Percentiles rank a stretch among this genome's conserved stretches.
These are phyloP conservation scores for Tuber melanosporum DNA, from an alignment of 495 filamentous ascomycete species.

Conservation along the genomic window DNA sequence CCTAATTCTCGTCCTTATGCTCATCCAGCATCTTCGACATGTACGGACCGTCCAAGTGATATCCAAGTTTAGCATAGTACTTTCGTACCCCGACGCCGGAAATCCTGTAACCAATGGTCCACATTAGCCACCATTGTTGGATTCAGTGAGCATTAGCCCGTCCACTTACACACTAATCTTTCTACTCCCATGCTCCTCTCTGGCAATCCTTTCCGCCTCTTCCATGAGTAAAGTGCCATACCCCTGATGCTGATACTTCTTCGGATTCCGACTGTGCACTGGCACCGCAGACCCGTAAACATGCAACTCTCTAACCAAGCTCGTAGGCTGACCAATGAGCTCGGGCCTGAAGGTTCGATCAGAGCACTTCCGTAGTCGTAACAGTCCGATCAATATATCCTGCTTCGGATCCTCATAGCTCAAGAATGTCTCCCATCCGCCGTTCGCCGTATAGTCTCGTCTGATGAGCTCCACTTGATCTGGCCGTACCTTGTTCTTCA, in stretches of 20 bases:
- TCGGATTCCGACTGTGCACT: conserved; percentile 82
- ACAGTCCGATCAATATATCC: conserved; percentile 88
- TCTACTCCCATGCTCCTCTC: conserved; percentile 81
- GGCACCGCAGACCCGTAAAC: conserved; percentile 95
- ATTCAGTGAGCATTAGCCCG: background rate
- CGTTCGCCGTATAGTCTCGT: conserved; percentile 88
- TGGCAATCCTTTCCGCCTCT: conserved; percentile 89
- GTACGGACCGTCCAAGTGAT: conserved; percentile 82
- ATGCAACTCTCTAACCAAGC: conserved; percentile 87
- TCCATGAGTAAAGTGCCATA: conserved; percentile 97
- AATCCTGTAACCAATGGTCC: conserved; percentile 48
- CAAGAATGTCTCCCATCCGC: conserved; percentile 96
- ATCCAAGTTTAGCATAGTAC: conserved; percentile 89
- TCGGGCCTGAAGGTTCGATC: conserved; percentile 83
- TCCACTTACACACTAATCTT: conserved; percentile 71
- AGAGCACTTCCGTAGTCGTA: conserved; percentile 85
- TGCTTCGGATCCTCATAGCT: conserved; percentile 98
- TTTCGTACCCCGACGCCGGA: conserved; percentile 88
- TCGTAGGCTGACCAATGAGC: conserved; percentile 76
- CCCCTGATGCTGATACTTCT: conserved; percentile 97
- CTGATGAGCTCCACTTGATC: conserved; percentile 96
- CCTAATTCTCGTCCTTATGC: conserved; percentile 9
- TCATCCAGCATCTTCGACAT: conserved; percentile 63
- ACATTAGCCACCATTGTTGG: background rate
- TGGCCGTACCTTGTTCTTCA: conserved; percentile 95